Conservation (phyloP, 2,329 filamentous ascomycete species). For the Clathrospora elynae region DNA sequence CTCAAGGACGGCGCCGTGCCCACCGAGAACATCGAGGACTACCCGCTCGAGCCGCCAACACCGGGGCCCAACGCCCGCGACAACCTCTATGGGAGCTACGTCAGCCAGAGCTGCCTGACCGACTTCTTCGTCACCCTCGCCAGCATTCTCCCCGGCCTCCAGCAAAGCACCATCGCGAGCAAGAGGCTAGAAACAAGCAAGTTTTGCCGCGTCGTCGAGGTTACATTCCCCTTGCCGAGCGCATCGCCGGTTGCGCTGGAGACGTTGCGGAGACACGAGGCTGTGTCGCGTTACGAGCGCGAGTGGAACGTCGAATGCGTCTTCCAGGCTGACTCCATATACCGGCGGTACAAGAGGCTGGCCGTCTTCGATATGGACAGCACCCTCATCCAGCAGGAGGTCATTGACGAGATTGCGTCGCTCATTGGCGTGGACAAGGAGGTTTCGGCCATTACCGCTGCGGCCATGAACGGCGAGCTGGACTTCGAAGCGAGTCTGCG, state of each 20-base stretch:
- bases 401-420: constrained; percentile 92
- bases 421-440: constrained; percentile 79
- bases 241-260: constrained; percentile 59
- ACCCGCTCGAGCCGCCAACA: constrained; percentile 60
- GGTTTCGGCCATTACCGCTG: constrained; percentile 86
- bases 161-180: constrained; percentile 55
- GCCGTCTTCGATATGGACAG: constrained; percentile 99
- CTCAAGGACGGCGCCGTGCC: constrained; percentile 56
- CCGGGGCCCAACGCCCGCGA: constrained; percentile 61
- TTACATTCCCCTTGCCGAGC: constrained; percentile 64
- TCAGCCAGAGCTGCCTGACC: constrained; percentile 61
- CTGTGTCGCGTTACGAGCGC: constrained; percentile 78
- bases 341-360: constrained; percentile 78
- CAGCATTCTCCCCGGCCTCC: constrained; percentile 55
- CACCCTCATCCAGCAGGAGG: constrained; percentile 95
- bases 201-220: constrained; percentile 68
- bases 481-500: constrained; percentile 86
- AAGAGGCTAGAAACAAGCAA: constrained; percentile 63
- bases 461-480: constrained; percentile 94
- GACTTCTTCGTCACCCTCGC: constrained; percentile 61
- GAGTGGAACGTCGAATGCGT: constrained; percentile 89
- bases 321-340: constrained; percentile 74
- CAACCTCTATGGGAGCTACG: constrained; percentile 60
- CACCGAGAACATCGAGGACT: constrained; percentile 57
- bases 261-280: constrained; percentile 78